Base-by-base conservation (phyloP, 2,329 filamentous ascomycete genomes). In the Botryotinia calthae region DNA sequence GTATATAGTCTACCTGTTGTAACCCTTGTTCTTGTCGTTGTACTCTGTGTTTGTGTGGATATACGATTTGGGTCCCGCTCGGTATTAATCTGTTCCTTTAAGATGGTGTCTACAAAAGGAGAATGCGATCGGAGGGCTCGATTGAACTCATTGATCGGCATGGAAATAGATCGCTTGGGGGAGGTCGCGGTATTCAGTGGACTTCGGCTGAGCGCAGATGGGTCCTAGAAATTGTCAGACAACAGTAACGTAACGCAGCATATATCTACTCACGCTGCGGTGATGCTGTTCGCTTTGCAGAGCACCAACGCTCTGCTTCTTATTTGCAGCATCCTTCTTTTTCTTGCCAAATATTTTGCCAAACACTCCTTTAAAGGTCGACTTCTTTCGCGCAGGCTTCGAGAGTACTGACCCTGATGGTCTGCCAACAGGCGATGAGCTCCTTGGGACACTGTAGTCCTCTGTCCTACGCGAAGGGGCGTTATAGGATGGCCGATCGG, bases 111-210 rank as follows among this genome's bases (percentile, higher is more conserved):
- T 2, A 85, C 85, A 1, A 87, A 86, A 58, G 89, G 82, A 2
- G 89, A 90, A 78, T 91, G 88, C 20, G 89, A 90, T 62, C 88
- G 84, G 54, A 91, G 79, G 2, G 89, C 88, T 61, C 86, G 84
- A 74, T 89, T 87, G 74, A 86, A 88, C 76, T 91, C 88, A 63
- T 86, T 88, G 68, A 90, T 84, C 14, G 88, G 88, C 46, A 90
- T 77, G 8, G 89, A 90, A 7, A 84, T 84, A 12, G 88, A 88
- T 72, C 88, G 86, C 77, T 89, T 87, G 51, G 78, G 77, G 34
- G 74, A 28, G 84, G 81, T 74, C 84, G 84, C 73, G 64, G 77
- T 69, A 81, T 82, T 65, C 80, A 82, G 59, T 74, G 74, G 69
- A 68, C 74, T 76, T 67, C 78, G 81, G 74, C 75, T 81, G 70